A percentile compares a stretch with the other conserved stretches of the same genome.
Evolutionary conservation across 495 filamentous ascomycete species (phyloP).

Genomic region (Cetradonia linearis): DNA sequence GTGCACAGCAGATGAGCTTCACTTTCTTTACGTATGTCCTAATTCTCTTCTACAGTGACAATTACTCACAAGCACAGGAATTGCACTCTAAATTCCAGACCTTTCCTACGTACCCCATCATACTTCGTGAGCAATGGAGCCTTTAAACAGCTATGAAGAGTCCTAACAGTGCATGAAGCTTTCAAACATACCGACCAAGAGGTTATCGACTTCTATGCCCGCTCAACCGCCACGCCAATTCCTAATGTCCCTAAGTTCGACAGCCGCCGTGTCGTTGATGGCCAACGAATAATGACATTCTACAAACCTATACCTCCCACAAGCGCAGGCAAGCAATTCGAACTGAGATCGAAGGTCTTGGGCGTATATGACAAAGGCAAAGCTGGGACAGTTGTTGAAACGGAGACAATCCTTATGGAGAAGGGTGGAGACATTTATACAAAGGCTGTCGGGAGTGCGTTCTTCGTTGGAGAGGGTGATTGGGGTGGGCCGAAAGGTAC

Average conservation of each 20-base stretch:
- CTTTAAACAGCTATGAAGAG: neutral
- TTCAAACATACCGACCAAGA: slow-evolving; percentile 73
- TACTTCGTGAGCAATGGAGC: slow-evolving; percentile 50
- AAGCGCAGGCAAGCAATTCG: slow-evolving; percentile 61
- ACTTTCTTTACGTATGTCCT: slow-evolving; percentile 69
- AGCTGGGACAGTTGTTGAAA: slow-evolving; percentile 71
- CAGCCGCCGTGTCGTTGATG: slow-evolving; percentile 63
- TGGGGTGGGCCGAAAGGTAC: slow-evolving; percentile 86
- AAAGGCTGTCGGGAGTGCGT: slow-evolving; percentile 55
- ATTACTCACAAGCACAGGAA: slow-evolving; percentile 44
- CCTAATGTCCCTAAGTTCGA: slow-evolving; percentile 73
- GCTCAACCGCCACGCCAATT: slow-evolving; percentile 47
- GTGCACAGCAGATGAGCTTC: slow-evolving; percentile 71
- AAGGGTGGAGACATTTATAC: slow-evolving; percentile 61
- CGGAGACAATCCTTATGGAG: slow-evolving; percentile 67
- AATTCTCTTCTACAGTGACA: slow-evolving; percentile 7
- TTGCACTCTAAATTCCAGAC: slow-evolving; percentile 71
- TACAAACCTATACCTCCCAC: slow-evolving; percentile 66
- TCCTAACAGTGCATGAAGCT: slow-evolving; percentile 33
- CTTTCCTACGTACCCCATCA: slow-evolving; percentile 80
- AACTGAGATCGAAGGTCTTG: slow-evolving; percentile 67
- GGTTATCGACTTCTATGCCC: slow-evolving; percentile 77
- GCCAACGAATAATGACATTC: slow-evolving; percentile 71
- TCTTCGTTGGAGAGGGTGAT: slow-evolving; percentile 73
- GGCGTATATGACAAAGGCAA: slow-evolving; percentile 92